Evolutionary conservation across 495 filamentous ascomycete species (phyloP).

Genomic region (Penicillium canariense): DNA sequence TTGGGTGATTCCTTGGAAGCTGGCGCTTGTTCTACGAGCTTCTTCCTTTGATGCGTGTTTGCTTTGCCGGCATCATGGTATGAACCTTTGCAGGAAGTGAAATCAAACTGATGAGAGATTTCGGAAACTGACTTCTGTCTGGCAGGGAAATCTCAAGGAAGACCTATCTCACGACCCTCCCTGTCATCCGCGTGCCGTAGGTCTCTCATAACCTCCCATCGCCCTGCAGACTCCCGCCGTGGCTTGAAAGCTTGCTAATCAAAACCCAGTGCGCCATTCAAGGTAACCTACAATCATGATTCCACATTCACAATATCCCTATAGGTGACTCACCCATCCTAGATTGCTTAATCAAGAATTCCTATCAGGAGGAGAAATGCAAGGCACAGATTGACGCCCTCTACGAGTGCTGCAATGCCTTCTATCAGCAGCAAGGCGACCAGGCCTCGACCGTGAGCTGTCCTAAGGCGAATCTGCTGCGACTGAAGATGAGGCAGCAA

Average conservation of each 20-base stretch:
- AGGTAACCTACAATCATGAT: constrained; percentile 46
- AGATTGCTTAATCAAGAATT: constrained; percentile 83
- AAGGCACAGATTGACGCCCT: constrained; percentile 78
- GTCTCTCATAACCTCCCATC: constrained; percentile 31
- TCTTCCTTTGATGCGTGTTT: constrained; percentile 4
- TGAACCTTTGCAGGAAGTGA: neutral
- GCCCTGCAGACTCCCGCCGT: neutral
- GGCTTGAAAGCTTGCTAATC: constrained; percentile 5
- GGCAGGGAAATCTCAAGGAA: constrained; percentile 57
- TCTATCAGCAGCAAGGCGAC: constrained; percentile 81
- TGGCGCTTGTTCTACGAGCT: constrained; percentile 2
- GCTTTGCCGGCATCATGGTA: constrained; percentile 45
- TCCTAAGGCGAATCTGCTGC: constrained; percentile 74
- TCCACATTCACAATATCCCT: neutral
- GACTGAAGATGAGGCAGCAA: constrained; percentile 85
- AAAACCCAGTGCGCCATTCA: constrained; percentile 77
- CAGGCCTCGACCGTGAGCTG: constrained; percentile 76
- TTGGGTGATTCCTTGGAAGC: neutral
- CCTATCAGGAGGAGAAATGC: constrained; percentile 87
- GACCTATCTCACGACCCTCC: constrained; percentile 73
- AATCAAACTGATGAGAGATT: neutral
- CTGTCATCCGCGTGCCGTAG: constrained; percentile 84
- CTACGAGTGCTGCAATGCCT: constrained; percentile 89
- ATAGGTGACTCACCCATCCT: constrained; percentile 11
- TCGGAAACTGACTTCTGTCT: constrained; percentile 7